These are phyloP conservation scores for Spirogloea muscicola DNA, from an alignment of 139 green algal genomes.

Conservation along the genomic window DNA sequence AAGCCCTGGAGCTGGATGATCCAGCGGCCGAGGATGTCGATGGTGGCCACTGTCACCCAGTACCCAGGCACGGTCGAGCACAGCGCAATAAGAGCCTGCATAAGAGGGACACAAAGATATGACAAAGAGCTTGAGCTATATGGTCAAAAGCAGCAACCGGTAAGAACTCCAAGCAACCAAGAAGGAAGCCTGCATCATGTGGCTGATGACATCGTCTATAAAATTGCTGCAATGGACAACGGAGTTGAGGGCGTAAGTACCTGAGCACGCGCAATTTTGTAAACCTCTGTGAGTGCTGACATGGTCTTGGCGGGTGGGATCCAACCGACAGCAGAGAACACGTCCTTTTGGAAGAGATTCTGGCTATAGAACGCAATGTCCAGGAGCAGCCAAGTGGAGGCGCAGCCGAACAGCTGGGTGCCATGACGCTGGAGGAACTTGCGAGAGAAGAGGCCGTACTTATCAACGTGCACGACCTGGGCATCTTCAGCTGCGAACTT, in stretches of 20 bases:
- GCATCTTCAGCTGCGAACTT: no score
- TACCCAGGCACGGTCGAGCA: constrained; percentile 43
- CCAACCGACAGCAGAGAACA: constrained; percentile 45
- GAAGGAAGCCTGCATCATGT: no score
- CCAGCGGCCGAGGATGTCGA: constrained; percentile 49
- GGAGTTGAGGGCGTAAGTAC: no score
- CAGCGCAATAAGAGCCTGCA: constrained; percentile 38
- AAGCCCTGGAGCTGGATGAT: constrained; percentile 55
- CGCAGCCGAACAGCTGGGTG: constrained; percentile 29
- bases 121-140: no score
- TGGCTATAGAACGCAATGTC: constrained; percentile 56
- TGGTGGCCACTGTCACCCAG: constrained; percentile 42
- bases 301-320: constrained; percentile 15
- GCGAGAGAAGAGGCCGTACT: constrained; percentile 31
- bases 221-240: no score
- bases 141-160: no score
- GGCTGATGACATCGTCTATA: no score
- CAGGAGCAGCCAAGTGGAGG: constrained; percentile 52
- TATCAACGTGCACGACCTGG: no score
- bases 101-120: no score
- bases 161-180: no score
- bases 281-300: constrained; percentile 31
- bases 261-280: constrained; percentile 26
- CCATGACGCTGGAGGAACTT: constrained; percentile 33
- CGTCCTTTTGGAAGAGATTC: constrained; percentile 52